Percentiles rank a stretch among this genome's conserved stretches.
These are phyloP conservation scores for Globisporangium splendens DNA, from an alignment of 352 stramenopile species.

Conservation along the genomic window DNA sequence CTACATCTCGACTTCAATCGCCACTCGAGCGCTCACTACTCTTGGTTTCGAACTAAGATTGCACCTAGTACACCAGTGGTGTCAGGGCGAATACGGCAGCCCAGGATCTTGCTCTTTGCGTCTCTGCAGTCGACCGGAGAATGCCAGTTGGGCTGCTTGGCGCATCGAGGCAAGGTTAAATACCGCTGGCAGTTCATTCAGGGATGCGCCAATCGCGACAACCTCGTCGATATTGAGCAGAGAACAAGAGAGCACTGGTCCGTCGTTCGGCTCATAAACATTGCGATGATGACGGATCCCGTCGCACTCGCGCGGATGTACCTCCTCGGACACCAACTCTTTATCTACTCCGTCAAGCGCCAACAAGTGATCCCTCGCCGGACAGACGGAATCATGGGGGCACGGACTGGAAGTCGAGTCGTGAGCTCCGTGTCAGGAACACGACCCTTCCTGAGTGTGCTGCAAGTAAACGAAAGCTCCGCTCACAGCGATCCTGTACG, in stretches of 20 bases:
- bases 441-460: neutral
- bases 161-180: neutral
- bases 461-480: neutral
- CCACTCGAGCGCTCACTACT: neutral
- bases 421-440: neutral
- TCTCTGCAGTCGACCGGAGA: slow-evolving; percentile 1
- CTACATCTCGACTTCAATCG: slow-evolving; percentile 1
- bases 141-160: neutral
- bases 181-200: slow-evolving; percentile 11
- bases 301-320: slow-evolving; percentile 19
- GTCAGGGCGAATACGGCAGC: neutral
- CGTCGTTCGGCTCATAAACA: slow-evolving; percentile 27
- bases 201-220: slow-evolving; percentile 9
- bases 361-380: neutral
- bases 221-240: slow-evolving; percentile 17
- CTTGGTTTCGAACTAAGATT: neutral
- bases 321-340: slow-evolving; percentile 14
- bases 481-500: neutral
- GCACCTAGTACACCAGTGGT: neutral
- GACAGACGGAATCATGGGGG: neutral
- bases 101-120: neutral
- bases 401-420: neutral
- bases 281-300: slow-evolving; percentile 28
- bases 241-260: slow-evolving; percentile 23
- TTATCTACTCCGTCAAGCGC: slow-evolving; percentile 19